Percentiles rank a stretch among this genome's conserved stretches.
Evolutionary conservation across 208 protist genomes (phyloP).

Genomic region (Novymonas esmeraldas): DNA sequence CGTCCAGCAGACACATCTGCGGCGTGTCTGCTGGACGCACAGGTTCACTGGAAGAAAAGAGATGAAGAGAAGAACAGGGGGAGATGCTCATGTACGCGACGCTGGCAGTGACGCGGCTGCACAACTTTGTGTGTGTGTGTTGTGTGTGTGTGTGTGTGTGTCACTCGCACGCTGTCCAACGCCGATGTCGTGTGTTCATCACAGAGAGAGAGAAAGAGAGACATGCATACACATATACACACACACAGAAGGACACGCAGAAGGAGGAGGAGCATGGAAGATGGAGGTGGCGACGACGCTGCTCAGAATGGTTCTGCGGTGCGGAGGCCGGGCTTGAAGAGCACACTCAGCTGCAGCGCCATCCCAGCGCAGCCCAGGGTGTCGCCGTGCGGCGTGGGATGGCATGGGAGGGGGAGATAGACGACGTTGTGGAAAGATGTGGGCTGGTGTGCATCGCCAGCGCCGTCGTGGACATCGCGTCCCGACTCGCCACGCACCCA

Average conservation of each 20-base stretch:
- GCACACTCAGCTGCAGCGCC: slow-evolving; percentile 17
- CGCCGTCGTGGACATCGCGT: not conserved
- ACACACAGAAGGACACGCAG: not conserved
- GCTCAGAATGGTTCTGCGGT: slow-evolving; percentile 10
- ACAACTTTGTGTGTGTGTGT: too few species aligned
- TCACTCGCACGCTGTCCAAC: too few species aligned
- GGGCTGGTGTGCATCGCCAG: not conserved
- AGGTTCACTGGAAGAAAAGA: too few species aligned
- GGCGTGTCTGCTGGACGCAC: too few species aligned
- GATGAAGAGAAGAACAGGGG: too few species aligned
- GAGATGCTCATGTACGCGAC: too few species aligned
- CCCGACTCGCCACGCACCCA: slow-evolving; percentile 2
- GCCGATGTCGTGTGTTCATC: too few species aligned
- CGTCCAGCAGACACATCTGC: too few species aligned
- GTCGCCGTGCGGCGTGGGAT: not conserved
- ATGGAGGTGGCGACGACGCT: not conserved
- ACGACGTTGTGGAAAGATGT: slow-evolving; percentile 11
- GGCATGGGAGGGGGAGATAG: slow-evolving; percentile 7
- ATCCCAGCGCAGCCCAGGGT: slow-evolving; percentile 4
- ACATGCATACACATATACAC: too few species aligned
- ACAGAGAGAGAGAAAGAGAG: too few species aligned
- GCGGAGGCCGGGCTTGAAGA: slow-evolving; percentile 16
- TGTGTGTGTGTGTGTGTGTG: too few species aligned
- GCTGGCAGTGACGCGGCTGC: too few species aligned
- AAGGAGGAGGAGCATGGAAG: not conserved